These are phyloP conservation scores for Eruca vesicaria DNA, from an alignment of 441 rosid species.

Conservation along the genomic window DNA sequence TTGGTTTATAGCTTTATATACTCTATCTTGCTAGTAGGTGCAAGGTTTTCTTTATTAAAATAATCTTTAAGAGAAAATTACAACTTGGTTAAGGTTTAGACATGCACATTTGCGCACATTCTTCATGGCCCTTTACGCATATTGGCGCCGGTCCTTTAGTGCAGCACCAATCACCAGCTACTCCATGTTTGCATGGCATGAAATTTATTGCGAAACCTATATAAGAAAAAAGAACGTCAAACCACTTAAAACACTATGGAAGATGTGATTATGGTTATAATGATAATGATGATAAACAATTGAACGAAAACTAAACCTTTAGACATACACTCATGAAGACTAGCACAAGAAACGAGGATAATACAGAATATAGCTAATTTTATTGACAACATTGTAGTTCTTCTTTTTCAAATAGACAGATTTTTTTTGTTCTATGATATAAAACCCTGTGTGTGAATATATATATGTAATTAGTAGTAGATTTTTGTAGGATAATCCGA, in stretches of 20 bases:
- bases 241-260: background rate
- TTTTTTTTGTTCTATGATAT: background rate
- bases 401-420: background rate
- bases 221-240: background rate
- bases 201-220: background rate
- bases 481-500: background rate
- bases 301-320: background rate
- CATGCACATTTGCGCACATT: background rate
- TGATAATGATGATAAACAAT: background rate
- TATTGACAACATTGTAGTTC: background rate
- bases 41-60: background rate
- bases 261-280: background rate
- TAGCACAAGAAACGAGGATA: background rate
- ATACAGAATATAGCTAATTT: background rate
- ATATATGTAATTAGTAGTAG: background rate
- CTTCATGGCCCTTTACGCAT: background rate
- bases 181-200: background rate
- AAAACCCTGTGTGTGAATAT: background rate
- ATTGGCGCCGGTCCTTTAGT: background rate
- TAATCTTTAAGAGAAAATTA: background rate
- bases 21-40: background rate
- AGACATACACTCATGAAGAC: background rate
- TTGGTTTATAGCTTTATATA: background rate
- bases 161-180: background rate
- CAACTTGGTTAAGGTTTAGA: background rate